A percentile compares a stretch with the other conserved stretches of the same genome.
These are phyloP conservation scores for Candida frijolesensis DNA, from an alignment of 1,139 yeast species.

Conservation along the genomic window DNA sequence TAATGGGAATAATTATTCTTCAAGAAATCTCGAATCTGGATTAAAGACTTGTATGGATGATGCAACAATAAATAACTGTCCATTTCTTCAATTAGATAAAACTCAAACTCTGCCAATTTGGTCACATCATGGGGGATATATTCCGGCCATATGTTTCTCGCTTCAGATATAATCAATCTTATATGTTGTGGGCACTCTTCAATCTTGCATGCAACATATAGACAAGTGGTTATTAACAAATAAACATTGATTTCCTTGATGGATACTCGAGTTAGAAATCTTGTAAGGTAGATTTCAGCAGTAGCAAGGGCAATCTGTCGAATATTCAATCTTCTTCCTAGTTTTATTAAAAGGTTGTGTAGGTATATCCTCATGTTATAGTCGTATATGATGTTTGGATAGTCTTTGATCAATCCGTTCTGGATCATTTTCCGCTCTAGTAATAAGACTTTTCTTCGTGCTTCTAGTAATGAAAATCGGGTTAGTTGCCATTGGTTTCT, in stretches of 20 bases:
- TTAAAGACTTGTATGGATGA: constrained; percentile 83
- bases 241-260: constrained; percentile 82
- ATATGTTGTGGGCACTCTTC: constrained; percentile 97
- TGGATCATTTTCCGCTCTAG: constrained; percentile 50
- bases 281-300: constrained; percentile 77
- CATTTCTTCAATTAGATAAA: constrained; percentile 87
- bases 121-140: constrained; percentile 90
- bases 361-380: constrained; percentile 66
- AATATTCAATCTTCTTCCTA: constrained; percentile 76
- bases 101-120: constrained; percentile 94
- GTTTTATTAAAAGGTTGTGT: constrained; percentile 67
- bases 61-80: constrained; percentile 79
- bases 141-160: constrained; percentile 93
- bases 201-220: constrained; percentile 88
- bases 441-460: constrained; percentile 38
- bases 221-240: constrained; percentile 77
- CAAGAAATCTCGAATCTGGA: constrained; percentile 57
- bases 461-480: constrained; percentile 40
- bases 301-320: constrained; percentile 87
- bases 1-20: constrained; percentile 25
- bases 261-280: constrained; percentile 75
- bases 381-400: constrained; percentile 53
- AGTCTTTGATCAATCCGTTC: constrained; percentile 48
- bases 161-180: constrained; percentile 78
- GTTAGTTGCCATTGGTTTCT: constrained; percentile 47